These are phyloP conservation scores for Coemansia sp. DNA, from an alignment of 192 early-diverging fungal species.

Conservation along the genomic window DNA sequence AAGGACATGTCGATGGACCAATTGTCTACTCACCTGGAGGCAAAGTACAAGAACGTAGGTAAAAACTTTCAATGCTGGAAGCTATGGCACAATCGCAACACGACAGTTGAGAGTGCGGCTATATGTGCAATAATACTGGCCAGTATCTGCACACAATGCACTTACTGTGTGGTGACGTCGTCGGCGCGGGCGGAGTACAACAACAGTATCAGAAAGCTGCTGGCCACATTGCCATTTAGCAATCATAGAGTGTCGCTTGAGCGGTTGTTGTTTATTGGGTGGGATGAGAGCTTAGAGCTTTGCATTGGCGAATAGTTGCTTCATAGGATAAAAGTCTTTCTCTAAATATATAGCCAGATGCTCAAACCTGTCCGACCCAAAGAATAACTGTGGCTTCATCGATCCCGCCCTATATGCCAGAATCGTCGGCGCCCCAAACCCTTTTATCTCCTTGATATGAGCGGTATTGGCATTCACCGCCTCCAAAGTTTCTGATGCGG, in stretches of 20 bases:
- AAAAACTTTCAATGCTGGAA: not conserved
- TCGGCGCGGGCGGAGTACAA: not conserved
- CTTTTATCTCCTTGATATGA: constrained; percentile 16
- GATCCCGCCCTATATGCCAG: constrained; percentile 18
- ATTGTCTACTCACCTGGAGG: not conserved
- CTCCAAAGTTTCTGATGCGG: constrained; percentile 7
- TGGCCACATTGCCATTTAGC: not conserved
- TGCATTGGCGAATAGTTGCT: constrained; percentile 38
- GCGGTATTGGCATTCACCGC: constrained; percentile 20
- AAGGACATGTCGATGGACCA: not conserved
- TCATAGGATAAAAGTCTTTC: constrained; percentile 38
- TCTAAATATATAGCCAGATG: constrained; percentile 41
- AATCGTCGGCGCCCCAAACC: constrained; percentile 46
- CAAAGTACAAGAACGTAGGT: not conserved
- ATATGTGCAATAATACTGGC: not conserved
- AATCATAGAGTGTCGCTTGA: not conserved
- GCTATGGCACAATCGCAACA: not conserved
- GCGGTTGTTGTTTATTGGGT: not conserved
- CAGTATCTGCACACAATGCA: not conserved
- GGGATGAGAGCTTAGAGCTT: constrained; percentile 4
- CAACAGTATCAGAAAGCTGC: not conserved
- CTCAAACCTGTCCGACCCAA: constrained; percentile 49
- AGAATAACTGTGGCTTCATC: constrained; percentile 36
- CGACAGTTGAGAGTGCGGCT: not conserved
- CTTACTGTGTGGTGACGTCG: not conserved